Percentiles rank a stretch among this genome's conserved stretches.
These are phyloP conservation scores for Phoma sp. DNA, from an alignment of 2,329 filamentous ascomycete genomes.

Conservation along the genomic window DNA sequence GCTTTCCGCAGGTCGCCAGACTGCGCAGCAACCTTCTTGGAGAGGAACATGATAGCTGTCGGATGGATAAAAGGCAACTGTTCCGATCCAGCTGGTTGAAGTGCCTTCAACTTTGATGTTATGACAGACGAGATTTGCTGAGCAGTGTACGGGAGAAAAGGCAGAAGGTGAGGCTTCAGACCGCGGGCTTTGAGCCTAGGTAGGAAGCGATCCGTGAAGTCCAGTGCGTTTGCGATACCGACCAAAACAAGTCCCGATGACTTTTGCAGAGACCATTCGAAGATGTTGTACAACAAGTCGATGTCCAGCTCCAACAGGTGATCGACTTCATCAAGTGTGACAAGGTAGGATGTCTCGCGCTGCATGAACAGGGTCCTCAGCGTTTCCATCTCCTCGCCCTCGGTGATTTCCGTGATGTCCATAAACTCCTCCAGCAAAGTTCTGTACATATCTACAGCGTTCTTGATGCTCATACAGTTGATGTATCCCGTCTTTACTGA, in stretches of 20 bases:
- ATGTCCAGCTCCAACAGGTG: constrained; percentile 87
- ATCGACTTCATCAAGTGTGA: constrained; percentile 94
- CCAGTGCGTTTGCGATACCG: constrained; percentile 94
- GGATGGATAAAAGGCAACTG: constrained; percentile 90
- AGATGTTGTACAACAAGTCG: constrained; percentile 89
- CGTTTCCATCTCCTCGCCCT: constrained; percentile 70
- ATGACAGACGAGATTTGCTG: constrained; percentile 87
- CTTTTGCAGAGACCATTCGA: constrained; percentile 90
- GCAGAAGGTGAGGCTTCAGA: constrained; percentile 84
- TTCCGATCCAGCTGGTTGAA: constrained; percentile 65
- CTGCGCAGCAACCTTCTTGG: constrained; percentile 92
- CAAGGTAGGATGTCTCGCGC: constrained; percentile 69
- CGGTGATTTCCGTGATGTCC: constrained; percentile 63
- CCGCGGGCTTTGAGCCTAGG: constrained; percentile 92
- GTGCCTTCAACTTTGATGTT: constrained; percentile 77
- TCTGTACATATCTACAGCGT: constrained; percentile 81
- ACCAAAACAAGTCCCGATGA: constrained; percentile 81
- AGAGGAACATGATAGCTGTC: constrained; percentile 89
- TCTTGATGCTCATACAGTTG: constrained; percentile 98
- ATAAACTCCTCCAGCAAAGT: constrained; percentile 75
- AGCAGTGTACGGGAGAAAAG: constrained; percentile 91
- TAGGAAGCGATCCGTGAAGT: constrained; percentile 92
- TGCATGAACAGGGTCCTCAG: constrained; percentile 75
- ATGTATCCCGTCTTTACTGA: constrained; percentile 75
- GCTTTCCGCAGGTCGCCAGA: constrained; percentile 94